Percentiles rank a stretch among this genome's conserved stretches.
Conservation (phyloP, 345 rosid species). For the Gynandropsis gynandra region DNA sequence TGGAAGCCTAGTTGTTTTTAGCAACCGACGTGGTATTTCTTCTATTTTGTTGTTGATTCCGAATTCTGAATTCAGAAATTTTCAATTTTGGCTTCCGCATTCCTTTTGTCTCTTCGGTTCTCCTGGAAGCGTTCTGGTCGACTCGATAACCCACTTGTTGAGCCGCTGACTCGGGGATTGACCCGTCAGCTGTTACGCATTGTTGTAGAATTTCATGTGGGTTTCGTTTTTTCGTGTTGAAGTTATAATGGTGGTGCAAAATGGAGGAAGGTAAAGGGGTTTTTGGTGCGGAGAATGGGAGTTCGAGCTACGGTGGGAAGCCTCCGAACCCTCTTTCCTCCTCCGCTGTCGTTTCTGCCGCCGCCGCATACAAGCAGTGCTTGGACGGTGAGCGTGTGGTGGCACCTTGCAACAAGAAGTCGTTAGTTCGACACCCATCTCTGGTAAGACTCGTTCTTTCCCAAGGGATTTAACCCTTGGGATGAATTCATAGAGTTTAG, state of each 20-base stretch:
- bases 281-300: slow-evolving; percentile 39
- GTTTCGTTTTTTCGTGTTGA: slow-evolving; percentile 3
- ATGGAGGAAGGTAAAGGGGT: slow-evolving; percentile 55
- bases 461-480: background rate
- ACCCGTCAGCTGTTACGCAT: slow-evolving; percentile 11
- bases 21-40: background rate
- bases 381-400: slow-evolving; percentile 28
- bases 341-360: slow-evolving; percentile 29
- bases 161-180: slow-evolving; percentile 16
- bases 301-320: slow-evolving; percentile 46
- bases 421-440: slow-evolving; percentile 66
- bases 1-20: slow-evolving; percentile 4
- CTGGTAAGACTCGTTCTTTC: slow-evolving; percentile 40
- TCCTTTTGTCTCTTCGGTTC: background rate
- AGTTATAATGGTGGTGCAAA: slow-evolving; percentile 36
- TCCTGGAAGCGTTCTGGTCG: slow-evolving; percentile 9
- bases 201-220: slow-evolving; percentile 4
- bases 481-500: background rate
- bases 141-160: slow-evolving; percentile 5
- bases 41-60: slow-evolving; percentile 1
- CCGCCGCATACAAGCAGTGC: slow-evolving; percentile 26
- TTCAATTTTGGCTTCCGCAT: slow-evolving; percentile 7
- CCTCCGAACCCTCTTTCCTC: slow-evolving; percentile 59
- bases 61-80: slow-evolving; percentile 9
- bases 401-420: slow-evolving; percentile 38